These are phyloP conservation scores for Saccharomyces hybrid DNA, from an alignment of 1,139 yeast species.

Conservation along the genomic window DNA sequence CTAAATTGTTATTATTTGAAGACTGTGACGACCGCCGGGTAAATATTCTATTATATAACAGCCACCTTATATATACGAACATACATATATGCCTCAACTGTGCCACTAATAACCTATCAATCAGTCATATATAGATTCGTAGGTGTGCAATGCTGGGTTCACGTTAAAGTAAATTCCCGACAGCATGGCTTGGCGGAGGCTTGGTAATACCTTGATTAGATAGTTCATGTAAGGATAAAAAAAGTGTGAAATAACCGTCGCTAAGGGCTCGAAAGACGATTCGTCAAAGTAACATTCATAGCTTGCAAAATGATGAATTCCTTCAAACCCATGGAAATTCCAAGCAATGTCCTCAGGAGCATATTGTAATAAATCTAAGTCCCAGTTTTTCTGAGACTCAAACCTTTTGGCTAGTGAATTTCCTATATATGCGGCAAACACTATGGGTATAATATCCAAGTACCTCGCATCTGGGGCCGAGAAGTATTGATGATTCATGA, in stretches of 20 bases:
- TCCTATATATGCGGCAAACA: constrained; percentile 48
- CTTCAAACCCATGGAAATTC: constrained; percentile 39
- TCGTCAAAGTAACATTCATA: constrained; percentile 34
- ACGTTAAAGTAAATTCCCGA: constrained; percentile 29
- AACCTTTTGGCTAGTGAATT: constrained; percentile 37
- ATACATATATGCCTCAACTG: background rate
- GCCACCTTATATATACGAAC: background rate
- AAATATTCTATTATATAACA: background rate
- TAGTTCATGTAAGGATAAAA: constrained; percentile 33
- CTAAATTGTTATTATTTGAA: background rate
- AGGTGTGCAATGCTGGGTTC: constrained; percentile 9
- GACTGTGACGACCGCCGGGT: background rate
- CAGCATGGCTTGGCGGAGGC: constrained; percentile 17
- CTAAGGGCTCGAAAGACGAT: constrained; percentile 26
- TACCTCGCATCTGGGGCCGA: constrained; percentile 39
- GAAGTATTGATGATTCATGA: constrained; percentile 57
- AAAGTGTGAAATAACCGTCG: constrained; percentile 36
- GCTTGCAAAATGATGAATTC: constrained; percentile 33
- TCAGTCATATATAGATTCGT: constrained; percentile 19
- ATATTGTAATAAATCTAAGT: constrained; percentile 16
- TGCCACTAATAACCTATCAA: background rate
- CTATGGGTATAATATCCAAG: constrained; percentile 55
- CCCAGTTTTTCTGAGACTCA: constrained; percentile 27
- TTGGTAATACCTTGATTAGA: constrained; percentile 28
- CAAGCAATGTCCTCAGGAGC: constrained; percentile 34